These are phyloP conservation scores for Trametes sanguinea DNA, from an alignment of 768 basidiomycete genomes.

Conservation along the genomic window DNA sequence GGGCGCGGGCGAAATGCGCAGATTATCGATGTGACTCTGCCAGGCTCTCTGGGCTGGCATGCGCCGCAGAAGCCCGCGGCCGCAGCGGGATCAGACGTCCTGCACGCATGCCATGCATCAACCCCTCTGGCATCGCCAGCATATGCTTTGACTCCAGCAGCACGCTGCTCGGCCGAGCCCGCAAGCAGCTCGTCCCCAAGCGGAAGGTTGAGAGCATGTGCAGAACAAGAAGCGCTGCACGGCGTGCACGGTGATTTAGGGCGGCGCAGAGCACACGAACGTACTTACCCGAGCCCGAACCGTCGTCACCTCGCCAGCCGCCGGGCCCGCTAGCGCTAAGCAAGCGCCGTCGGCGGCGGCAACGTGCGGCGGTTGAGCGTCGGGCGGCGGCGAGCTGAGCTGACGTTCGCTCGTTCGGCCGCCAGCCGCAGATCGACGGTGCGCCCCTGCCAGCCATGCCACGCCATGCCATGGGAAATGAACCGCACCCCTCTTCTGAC, in stretches of 20 bases:
- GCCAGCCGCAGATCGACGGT: neutral
- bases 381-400: neutral
- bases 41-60: neutral
- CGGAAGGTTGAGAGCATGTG: neutral
- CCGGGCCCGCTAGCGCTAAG: too few relatives aligned
- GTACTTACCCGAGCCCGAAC: too few relatives aligned
- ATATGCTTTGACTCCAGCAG: too few relatives aligned
- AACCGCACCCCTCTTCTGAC: too few relatives aligned
- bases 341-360: too few relatives aligned
- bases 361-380: neutral
- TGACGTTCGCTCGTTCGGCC: too few relatives aligned
- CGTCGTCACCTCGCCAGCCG: too few relatives aligned
- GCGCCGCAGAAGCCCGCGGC: conserved; percentile 1
- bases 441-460: neutral
- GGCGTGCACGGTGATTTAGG: neutral
- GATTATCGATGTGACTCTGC: neutral
- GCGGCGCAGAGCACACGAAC: neutral
- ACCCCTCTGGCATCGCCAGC: neutral
- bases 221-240: neutral
- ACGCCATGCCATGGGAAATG: too few relatives aligned
- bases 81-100: too few relatives aligned
- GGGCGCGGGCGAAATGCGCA: neutral
- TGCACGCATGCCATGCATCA: neutral
- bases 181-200: too few relatives aligned
- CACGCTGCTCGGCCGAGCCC: too few relatives aligned